Evolutionary conservation across 179 eudicot genomes (phyloP).

Genomic region (Silene coronaria): DNA sequence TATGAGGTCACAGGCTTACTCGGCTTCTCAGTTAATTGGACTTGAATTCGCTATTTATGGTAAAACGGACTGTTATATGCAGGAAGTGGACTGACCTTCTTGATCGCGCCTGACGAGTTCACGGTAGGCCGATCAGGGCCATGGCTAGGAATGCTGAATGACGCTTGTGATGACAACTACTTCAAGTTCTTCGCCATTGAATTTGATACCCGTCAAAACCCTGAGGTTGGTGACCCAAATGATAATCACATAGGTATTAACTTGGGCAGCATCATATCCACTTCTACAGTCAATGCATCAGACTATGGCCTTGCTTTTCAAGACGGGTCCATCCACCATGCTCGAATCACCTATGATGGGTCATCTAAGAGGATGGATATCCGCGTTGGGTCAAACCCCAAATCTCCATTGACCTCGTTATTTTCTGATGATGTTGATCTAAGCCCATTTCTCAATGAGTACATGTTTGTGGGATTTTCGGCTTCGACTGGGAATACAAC

Average conservation of each 20-base stretch:
- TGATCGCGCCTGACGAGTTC: slow-evolving; percentile 80
- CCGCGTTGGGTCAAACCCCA: slow-evolving; percentile 32
- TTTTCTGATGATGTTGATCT: slow-evolving; percentile 53
- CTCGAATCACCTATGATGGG: slow-evolving; percentile 51
- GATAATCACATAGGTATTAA: slow-evolving; percentile 80
- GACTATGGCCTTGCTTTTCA: slow-evolving; percentile 45
- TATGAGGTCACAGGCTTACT: neutral
- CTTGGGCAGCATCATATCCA: slow-evolving; percentile 66
- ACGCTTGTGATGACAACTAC: slow-evolving; percentile 53
- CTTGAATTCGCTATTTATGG: neutral
- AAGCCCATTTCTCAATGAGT: slow-evolving; percentile 53
- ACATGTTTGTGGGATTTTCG: slow-evolving; percentile 78
- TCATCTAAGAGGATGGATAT: slow-evolving; percentile 32
- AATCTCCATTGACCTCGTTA: slow-evolving; percentile 23
- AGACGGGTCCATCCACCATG: slow-evolving; percentile 53
- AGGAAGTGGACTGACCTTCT: slow-evolving; percentile 68
- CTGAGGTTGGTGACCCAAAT: slow-evolving; percentile 61
- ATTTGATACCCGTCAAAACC: slow-evolving; percentile 59
- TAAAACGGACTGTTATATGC: slow-evolving; percentile 12
- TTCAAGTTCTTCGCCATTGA: slow-evolving; percentile 60
- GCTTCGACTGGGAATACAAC: slow-evolving; percentile 68
- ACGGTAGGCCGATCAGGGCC: slow-evolving; percentile 77
- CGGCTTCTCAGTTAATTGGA: neutral
- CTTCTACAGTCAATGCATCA: slow-evolving; percentile 44
- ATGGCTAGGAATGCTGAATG: slow-evolving; percentile 83